Conservation (phyloP, 257 asterid genomes). For the Solanum tarapatanum region DNA sequence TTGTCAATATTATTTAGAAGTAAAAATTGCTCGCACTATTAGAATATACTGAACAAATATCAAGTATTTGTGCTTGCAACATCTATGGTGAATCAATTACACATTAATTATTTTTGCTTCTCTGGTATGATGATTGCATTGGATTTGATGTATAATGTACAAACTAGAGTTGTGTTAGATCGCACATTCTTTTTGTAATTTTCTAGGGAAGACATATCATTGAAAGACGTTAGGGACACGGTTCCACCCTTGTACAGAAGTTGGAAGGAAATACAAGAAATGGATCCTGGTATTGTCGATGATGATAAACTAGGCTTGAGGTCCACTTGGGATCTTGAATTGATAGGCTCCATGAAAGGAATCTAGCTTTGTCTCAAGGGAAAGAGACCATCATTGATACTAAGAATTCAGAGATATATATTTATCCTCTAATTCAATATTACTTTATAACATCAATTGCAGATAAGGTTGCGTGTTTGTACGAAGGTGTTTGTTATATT, state of each 20-base stretch:
- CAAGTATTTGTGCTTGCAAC: slow-evolving; percentile 37
- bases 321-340: slow-evolving; percentile 55
- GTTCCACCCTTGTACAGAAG: slow-evolving; percentile 26
- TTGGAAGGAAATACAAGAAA: slow-evolving; percentile 44
- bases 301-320: slow-evolving; percentile 16
- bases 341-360: slow-evolving; percentile 50
- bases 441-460: slow-evolving; percentile 35
- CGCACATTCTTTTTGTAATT: slow-evolving; percentile 55
- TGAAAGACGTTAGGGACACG: slow-evolving; percentile 44
- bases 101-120: slow-evolving; percentile 65
- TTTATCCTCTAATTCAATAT: slow-evolving; percentile 13
- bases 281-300: slow-evolving; percentile 41
- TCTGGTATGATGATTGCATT: slow-evolving; percentile 6
- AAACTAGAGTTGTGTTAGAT: slow-evolving; percentile 48
- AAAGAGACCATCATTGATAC: slow-evolving; percentile 43
- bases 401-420: slow-evolving; percentile 53
- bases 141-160: slow-evolving; percentile 68
- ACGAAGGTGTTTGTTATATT: too few species aligned
- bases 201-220: slow-evolving; percentile 38
- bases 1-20: too few species aligned
- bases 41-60: background rate
- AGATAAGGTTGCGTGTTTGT: too few species aligned
- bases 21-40: too few species aligned
- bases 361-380: slow-evolving; percentile 62
- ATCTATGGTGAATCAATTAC: slow-evolving; percentile 74